phyloP scores from a whole-genome alignment of 306 rosid genomes.

The Ziziphus jujuba region DNA sequence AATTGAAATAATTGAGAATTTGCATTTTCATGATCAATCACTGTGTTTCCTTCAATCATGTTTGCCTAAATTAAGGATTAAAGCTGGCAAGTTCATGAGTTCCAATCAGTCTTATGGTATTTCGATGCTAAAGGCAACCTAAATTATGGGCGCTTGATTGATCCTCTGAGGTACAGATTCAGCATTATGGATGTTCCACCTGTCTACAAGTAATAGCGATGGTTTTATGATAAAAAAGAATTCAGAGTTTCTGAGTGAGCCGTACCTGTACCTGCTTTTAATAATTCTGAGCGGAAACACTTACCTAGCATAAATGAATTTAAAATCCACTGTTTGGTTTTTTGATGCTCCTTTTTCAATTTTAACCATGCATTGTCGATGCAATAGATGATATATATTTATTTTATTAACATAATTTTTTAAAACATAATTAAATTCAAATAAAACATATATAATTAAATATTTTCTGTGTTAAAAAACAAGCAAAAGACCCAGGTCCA shows the following conservation, averaged over 20 bases:
- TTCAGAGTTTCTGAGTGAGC: neutral
- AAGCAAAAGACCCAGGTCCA: too few relatives aligned
- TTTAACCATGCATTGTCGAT: too few relatives aligned
- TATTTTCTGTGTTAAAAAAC: too few relatives aligned
- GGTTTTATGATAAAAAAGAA: neutral
- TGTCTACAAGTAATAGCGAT: neutral
- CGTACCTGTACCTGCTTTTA: constrained; percentile 1
- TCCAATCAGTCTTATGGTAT: neutral
- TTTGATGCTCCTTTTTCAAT: too few relatives aligned
- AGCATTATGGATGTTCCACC: neutral
- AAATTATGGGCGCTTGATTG: neutral
- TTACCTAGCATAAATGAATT: neutral
- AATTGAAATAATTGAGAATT: too few relatives aligned
- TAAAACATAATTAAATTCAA: too few relatives aligned
- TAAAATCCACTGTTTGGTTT: too few relatives aligned
- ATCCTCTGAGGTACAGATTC: neutral
- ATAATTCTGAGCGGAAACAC: neutral
- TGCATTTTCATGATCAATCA: neutral
- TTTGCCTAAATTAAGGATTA: neutral
- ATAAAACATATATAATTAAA: too few relatives aligned
- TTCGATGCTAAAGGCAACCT: neutral
- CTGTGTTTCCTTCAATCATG: neutral
- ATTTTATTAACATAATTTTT: too few relatives aligned
- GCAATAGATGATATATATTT: too few relatives aligned
- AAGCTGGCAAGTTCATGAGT: too few relatives aligned